phyloP scores from a whole-genome alignment of 2,329 filamentous ascomycete species.

The Aaosphaeria pasadenensis region DNA sequence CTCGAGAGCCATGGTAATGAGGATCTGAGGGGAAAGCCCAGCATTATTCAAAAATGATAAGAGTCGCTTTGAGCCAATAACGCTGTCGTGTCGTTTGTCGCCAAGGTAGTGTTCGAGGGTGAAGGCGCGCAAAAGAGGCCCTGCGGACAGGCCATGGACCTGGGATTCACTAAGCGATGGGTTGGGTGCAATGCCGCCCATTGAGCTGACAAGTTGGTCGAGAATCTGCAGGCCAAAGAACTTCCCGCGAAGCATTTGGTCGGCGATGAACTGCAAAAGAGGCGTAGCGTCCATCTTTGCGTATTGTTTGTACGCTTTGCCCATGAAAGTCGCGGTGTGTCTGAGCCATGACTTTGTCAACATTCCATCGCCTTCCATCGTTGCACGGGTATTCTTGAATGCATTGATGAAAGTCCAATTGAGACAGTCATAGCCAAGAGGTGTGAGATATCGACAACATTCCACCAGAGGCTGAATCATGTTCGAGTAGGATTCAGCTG shows the following conservation, averaged over 20 bases:
- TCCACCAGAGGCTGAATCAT: conserved; percentile 93
- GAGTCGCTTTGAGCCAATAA: conserved; percentile 72
- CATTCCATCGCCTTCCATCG: conserved; percentile 63
- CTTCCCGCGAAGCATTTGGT: conserved; percentile 80
- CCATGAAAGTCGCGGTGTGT: conserved; percentile 85
- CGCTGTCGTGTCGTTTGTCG: conserved; percentile 76
- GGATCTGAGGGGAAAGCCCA: conserved; percentile 73
- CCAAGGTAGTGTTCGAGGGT: conserved; percentile 73
- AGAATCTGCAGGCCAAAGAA: conserved; percentile 89
- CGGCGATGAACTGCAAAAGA: conserved; percentile 83
- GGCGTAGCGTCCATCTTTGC: conserved; percentile 78
- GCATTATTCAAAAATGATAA: conserved; percentile 76
- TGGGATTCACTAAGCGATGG: conserved; percentile 86
- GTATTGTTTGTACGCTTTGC: conserved; percentile 85
- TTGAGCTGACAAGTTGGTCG: conserved; percentile 83
- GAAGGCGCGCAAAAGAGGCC: conserved; percentile 72
- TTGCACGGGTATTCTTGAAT: conserved; percentile 56
- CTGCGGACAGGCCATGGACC: conserved; percentile 83
- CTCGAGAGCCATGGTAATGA: conserved; percentile 90
- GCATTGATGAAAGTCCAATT: conserved; percentile 86
- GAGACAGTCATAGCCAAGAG: conserved; percentile 87
- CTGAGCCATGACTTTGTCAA: conserved; percentile 90
- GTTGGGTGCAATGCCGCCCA: conserved; percentile 89
- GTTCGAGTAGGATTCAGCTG: conserved; percentile 93
- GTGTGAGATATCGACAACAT: conserved; percentile 90